These are phyloP conservation scores for Mucor lusitanicus DNA, from an alignment of 371 early-diverging fungal genomes.

Conservation along the genomic window DNA sequence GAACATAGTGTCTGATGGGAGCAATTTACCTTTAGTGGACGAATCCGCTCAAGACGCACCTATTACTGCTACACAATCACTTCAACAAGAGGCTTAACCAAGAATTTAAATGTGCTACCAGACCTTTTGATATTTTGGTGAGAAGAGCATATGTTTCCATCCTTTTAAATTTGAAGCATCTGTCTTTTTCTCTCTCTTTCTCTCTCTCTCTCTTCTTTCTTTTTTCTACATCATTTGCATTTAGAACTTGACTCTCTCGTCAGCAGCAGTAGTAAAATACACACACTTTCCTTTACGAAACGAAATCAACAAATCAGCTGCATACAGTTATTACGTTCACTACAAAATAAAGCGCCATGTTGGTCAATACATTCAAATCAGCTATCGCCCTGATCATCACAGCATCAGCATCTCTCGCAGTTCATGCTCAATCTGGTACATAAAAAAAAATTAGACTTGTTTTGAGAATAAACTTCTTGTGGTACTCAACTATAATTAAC, in stretches of 20 bases:
- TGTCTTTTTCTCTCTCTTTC: not conserved
- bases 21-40: not conserved
- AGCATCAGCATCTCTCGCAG: not conserved
- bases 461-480: not conserved
- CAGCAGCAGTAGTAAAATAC: not conserved
- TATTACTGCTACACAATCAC: not conserved
- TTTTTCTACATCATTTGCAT: not conserved
- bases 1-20: conserved; percentile 42
- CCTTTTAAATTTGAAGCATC: not conserved
- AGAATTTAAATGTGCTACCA: not conserved
- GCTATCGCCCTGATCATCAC: not conserved
- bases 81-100: not conserved
- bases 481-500: not conserved
- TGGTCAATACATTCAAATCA: conserved; percentile 6
- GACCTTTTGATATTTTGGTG: not conserved
- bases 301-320: not conserved
- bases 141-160: conserved; percentile 15
- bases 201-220: not conserved
- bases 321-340: not conserved
- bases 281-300: not conserved
- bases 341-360: not conserved
- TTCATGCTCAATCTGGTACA: conserved; percentile 11
- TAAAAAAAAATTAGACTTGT: not conserved
- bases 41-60: not conserved
- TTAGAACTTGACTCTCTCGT: not conserved